Conservation (phyloP, 306 rosid species). For the Crataegus laevigata region DNA sequence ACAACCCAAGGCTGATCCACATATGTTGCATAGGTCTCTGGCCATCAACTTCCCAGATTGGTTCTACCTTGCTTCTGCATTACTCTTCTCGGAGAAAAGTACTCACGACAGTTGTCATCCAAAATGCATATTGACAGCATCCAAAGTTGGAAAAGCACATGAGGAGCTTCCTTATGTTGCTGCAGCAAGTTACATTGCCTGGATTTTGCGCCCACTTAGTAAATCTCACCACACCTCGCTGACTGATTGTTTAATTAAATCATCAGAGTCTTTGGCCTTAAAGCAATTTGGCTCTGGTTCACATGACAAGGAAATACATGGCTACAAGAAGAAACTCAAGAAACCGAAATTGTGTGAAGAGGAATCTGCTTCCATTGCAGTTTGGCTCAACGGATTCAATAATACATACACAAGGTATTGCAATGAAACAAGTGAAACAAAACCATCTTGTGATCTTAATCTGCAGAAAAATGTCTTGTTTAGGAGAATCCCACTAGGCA, state of each 20-base stretch:
- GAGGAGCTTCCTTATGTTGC: conserved; percentile 8
- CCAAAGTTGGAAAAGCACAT: neutral
- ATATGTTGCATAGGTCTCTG: conserved; percentile 27
- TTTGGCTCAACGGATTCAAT: conserved; percentile 23
- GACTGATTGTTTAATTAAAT: conserved; percentile 21
- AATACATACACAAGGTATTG: neutral
- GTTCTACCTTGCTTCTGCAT: conserved; percentile 31
- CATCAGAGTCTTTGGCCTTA: conserved; percentile 6
- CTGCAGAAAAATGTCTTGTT: conserved; percentile 13
- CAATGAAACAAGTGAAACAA: conserved; percentile 2
- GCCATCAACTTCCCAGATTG: conserved; percentile 40
- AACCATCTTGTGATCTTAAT: neutral
- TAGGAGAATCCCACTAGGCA: conserved; percentile 31
- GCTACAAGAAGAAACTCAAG: conserved; percentile 21
- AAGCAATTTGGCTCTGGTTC: conserved; percentile 10
- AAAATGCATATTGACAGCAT: conserved; percentile 1
- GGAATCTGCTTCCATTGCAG: conserved; percentile 1
- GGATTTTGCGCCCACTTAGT: conserved; percentile 24
- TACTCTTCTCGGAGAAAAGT: conserved; percentile 23
- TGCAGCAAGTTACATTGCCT: conserved; percentile 36
- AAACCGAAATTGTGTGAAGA: conserved; percentile 17
- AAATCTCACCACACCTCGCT: conserved; percentile 18
- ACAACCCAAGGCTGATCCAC: neutral
- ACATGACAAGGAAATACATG: conserved; percentile 12
- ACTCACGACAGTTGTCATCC: conserved; percentile 2